A percentile compares a stretch with the other conserved stretches of the same genome.
phyloP scores from a whole-genome alignment of 805 yeast genomes.

The Candida awuae region DNA sequence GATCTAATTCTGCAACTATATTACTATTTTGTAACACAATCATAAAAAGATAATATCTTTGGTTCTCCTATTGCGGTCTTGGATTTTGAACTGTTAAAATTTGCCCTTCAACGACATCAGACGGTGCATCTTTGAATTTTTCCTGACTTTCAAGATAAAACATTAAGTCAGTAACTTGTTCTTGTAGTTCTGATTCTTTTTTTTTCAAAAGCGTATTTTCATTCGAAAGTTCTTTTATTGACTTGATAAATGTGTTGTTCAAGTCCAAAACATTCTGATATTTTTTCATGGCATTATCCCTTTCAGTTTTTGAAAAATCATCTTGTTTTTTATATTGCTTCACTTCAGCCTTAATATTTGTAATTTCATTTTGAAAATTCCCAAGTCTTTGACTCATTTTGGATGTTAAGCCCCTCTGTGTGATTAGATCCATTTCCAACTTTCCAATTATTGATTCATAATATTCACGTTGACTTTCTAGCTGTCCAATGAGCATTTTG shows the following conservation, averaged over 20 bases:
- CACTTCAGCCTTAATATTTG: no score
- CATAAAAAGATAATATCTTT: not conserved
- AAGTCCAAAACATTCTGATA: no score
- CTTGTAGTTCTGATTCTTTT: conserved; percentile 44
- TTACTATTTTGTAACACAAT: not conserved
- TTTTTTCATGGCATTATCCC: no score
- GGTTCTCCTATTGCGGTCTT: not conserved
- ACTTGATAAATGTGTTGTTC: conserved; percentile 33
- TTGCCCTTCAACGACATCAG: conserved; percentile 67
- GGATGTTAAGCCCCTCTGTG: no score
- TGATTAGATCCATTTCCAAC: conserved; percentile 17
- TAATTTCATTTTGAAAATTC: no score
- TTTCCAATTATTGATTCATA: conserved; percentile 50
- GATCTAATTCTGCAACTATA: not conserved
- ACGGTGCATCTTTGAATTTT: conserved; percentile 61
- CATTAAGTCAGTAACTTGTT: conserved; percentile 72
- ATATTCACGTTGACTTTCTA: conserved; percentile 79
- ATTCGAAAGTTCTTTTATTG: conserved; percentile 30
- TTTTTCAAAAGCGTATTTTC: conserved; percentile 29
- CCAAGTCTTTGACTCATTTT: no score
- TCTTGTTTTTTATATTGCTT: no score
- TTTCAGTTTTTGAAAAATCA: no score
- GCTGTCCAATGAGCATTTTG: conserved; percentile 65
- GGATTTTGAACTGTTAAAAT: conserved; percentile 35
- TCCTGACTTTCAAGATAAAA: conserved; percentile 67